phyloP scores from a whole-genome alignment of 2,329 filamentous ascomycete species.

The Fusarium citri region DNA sequence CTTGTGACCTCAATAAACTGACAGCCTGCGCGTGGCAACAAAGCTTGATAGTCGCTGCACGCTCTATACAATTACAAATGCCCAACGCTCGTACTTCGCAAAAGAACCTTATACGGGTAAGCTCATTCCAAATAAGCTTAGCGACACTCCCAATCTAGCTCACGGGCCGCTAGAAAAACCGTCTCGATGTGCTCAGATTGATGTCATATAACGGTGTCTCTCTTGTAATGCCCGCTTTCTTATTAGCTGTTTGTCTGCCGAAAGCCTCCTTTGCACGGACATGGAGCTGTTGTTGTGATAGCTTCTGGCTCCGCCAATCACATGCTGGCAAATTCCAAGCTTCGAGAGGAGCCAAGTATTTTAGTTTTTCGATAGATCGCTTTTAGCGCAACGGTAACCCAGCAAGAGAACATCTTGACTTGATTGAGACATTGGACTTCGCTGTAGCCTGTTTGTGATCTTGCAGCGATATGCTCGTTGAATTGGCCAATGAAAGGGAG shows the following conservation, averaged over 20 bases:
- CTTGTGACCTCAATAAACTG: neutral
- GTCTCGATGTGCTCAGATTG: neutral
- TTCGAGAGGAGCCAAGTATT: neutral
- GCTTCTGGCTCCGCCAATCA: neutral
- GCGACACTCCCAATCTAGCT: neutral
- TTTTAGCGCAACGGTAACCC: neutral
- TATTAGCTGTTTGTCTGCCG: neutral
- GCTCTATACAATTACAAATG: neutral
- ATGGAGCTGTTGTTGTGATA: neutral
- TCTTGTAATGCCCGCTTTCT: neutral
- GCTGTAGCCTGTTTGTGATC: no score
- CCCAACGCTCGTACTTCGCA: neutral
- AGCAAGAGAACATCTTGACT: neutral
- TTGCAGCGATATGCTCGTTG: no score
- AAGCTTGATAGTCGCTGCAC: neutral
- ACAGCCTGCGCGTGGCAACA: neutral
- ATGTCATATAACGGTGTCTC: constrained; percentile 1
- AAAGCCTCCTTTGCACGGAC: neutral
- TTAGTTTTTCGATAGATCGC: constrained; percentile 4
- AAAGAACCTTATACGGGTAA: neutral
- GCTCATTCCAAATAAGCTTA: neutral
- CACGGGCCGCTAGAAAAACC: neutral
- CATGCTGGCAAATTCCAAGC: neutral
- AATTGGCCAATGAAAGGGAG: neutral
- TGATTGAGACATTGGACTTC: neutral